phyloP scores from a whole-genome alignment of 2,329 filamentous ascomycete genomes.

The Botrytis byssoidea region DNA sequence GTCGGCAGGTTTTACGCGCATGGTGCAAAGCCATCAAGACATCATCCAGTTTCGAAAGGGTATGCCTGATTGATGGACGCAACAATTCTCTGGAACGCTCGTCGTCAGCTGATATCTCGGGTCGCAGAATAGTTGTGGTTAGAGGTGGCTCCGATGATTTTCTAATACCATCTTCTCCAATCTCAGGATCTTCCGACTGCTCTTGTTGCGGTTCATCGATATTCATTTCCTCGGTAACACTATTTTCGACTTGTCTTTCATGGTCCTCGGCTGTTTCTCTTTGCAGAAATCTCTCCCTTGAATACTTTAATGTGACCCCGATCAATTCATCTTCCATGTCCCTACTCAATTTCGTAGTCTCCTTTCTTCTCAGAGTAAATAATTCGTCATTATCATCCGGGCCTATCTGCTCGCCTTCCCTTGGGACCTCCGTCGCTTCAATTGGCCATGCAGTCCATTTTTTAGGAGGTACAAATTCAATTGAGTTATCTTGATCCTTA shows the following conservation, averaged over 20 bases:
- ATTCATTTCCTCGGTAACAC: constrained; percentile 25
- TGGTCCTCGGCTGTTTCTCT: constrained; percentile 34
- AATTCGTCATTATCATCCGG: constrained; percentile 48
- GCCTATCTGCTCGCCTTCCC: constrained; percentile 50
- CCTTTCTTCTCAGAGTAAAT: constrained; percentile 50
- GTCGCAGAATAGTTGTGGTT: constrained; percentile 33
- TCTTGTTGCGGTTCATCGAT: constrained; percentile 3
- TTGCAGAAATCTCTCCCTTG: constrained; percentile 61
- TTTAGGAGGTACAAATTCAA: constrained; percentile 52
- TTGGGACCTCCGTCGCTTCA: constrained; percentile 59
- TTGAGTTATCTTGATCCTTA: constrained; percentile 30
- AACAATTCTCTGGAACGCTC: constrained; percentile 63
- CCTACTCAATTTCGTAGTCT: constrained; percentile 52
- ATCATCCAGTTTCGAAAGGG: constrained; percentile 66
- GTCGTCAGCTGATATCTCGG: constrained; percentile 68
- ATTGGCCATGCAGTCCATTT: constrained; percentile 87
- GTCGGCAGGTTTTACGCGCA: constrained; percentile 53
- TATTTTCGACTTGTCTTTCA: constrained; percentile 22
- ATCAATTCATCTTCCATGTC: constrained; percentile 69
- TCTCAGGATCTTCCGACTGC: background rate
- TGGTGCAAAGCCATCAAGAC: constrained; percentile 71
- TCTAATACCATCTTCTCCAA: constrained; percentile 22
- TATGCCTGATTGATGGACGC: constrained; percentile 65
- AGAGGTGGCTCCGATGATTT: constrained; percentile 14
- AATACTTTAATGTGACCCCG: constrained; percentile 62